Base-by-base conservation (phyloP, 1,284 basidiomycete genomes). In the Microbotryum scabiosae region DNA sequence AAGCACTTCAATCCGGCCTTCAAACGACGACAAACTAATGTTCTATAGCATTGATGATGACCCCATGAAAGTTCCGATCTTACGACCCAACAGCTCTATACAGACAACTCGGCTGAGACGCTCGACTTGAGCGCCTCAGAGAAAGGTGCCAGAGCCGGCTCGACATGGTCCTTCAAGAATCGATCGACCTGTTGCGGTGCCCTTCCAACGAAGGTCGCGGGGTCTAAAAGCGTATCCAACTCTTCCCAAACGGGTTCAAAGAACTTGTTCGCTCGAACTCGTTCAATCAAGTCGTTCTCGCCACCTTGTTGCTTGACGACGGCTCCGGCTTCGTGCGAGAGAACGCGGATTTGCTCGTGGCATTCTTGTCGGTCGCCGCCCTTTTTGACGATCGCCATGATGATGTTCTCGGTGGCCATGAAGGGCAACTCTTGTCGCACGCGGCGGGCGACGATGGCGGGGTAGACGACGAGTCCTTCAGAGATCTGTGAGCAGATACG, bases 381-480 rank as follows among this genome's bases (percentile, higher is more conserved):
- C 58, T 76, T 75, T 77, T 94, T 94, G 62, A 98, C 96, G 65
- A 98, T 86, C 14, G 92, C 92, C 96, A 99, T 98, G 79, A 98
- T 98, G 76, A 99, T 83, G 77, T 98, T 98, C 77, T 71, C 69
- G 46, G 69, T 77, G 4, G 76, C 76, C 96, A 99, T 99, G 82
- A 98, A 98, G 2, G 96, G 96, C 43, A 99, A 81, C 77, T 99
- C 96, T 75, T 96, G 90, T 23, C 84, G 77, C 74, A 99, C 94
- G 48, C 90, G 85, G 50, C 92, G 84, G 6, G 81, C 86, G 71
- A 99, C 98, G 68, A 98, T 94, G 73, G 85, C 86, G 20, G 94
- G 94, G 77, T 98, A 98, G 60, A 99, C 94, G 32, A 98, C 93
- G 25, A 99, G 82, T 1, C 94, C 96, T 77, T 98, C 96, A 10